Evolutionary conservation across 176 grass and related monocot species (phyloP), one percentile per base, ranked within the genome.

Genomic region (Typha latifolia): DNA sequence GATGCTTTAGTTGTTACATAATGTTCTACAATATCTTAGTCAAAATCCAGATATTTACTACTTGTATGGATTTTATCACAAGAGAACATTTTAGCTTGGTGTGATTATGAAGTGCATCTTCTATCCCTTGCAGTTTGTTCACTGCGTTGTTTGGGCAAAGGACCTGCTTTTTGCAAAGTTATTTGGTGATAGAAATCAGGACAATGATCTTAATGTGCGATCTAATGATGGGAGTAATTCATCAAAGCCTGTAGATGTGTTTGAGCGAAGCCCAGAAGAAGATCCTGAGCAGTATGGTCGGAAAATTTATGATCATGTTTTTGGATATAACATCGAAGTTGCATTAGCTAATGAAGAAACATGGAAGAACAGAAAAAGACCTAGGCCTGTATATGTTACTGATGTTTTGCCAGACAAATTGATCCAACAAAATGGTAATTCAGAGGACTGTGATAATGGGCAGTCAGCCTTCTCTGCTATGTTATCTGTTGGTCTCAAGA

Each of bases 121-220:
- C 51, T 51, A 51, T 68, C 49, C 49, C 24, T 59, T 74, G 14
- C 74, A 99, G 95, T 99, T 94, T 81, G 79, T 99, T 63, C 95
- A 99, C 66, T 99, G 95, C 70, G 83, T 99, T 49, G 95, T 99
- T 80, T 99, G 95, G 95, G 89, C 95, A 66, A 99, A 94, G 77
- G 95, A 99, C 16, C 68, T 99, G 64, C 95, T 99, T 72, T 94
- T 99, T 87, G 89, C 95, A 24, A 99, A 99, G 78, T 37, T 99
- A 23, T 99, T 99, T 81, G 89, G 95, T 48, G 89, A 90, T 62
- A 94, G 68, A 70, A 99, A 99, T 49, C 95, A 94, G 71, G 95
- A 85, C 49, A 99, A 99, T 82, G 95, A 99, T 78, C 84, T 99
- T 77, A 87, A 94, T 72, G 86, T 94, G 49, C 95, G 20, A 49